Evolutionary conservation across 176 grass and related monocot genomes (phyloP).

Genomic region (Oryza glaberrima): DNA sequence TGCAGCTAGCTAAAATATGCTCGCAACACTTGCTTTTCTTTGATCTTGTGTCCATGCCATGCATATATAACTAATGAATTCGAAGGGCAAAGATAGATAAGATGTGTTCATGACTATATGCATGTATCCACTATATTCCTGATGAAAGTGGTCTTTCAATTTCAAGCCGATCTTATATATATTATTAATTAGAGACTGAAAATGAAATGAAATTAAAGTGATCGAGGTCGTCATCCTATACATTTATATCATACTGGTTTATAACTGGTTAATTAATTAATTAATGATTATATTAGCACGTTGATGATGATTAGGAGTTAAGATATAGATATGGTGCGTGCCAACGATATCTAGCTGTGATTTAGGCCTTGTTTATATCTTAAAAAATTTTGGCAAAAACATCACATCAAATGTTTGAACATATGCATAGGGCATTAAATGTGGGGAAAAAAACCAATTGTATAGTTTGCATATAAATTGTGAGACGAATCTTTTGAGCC

Average conservation of each 20-base stretch:
- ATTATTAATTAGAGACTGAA: background rate
- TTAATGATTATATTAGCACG: background rate
- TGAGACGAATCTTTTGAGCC: too few relatives aligned
- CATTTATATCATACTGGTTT: background rate
- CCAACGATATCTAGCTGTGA: too few relatives aligned
- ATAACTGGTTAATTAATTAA: background rate
- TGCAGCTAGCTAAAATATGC: background rate
- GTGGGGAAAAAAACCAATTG: too few relatives aligned
- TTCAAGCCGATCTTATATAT: background rate
- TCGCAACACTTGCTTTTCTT: background rate
- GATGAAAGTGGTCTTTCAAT: conserved; percentile 9
- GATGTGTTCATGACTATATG: background rate
- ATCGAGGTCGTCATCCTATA: background rate
- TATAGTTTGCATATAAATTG: too few relatives aligned
- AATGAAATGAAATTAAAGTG: background rate
- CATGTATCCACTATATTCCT: too few relatives aligned
- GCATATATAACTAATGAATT: background rate
- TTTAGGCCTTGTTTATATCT: too few relatives aligned
- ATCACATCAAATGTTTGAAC: too few relatives aligned
- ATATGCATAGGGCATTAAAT: too few relatives aligned
- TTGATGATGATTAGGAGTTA: background rate
- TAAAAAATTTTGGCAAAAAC: too few relatives aligned
- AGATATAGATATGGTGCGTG: background rate
- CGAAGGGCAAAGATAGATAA: background rate
- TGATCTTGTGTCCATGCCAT: background rate